These are phyloP conservation scores for Coffea eugenioides DNA, from an alignment of 257 asterid species.

Conservation along the genomic window DNA sequence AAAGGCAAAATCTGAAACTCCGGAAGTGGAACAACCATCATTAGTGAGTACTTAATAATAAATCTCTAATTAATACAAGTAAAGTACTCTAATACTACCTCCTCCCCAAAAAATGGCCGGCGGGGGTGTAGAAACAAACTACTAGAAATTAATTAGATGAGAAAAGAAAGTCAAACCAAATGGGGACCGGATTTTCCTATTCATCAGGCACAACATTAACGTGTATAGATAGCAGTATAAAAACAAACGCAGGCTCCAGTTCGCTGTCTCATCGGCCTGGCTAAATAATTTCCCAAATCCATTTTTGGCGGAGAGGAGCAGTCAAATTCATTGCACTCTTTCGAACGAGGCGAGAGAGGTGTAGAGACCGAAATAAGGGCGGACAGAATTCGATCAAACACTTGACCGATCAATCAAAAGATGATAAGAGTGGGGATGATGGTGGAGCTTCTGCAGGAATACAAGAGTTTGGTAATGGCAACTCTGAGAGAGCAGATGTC, in stretches of 20 bases:
- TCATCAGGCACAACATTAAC: no score
- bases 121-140: no score
- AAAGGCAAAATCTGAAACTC: no score
- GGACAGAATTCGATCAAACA: background rate
- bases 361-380: background rate
- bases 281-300: background rate
- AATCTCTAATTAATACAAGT: no score
- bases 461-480: conserved; percentile 46
- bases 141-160: no score
- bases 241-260: background rate
- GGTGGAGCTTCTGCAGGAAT: conserved; percentile 69
- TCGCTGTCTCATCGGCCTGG: background rate
- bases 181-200: no score
- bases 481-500: conserved; percentile 51
- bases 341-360: background rate
- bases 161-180: no score
- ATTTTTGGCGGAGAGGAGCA: background rate
- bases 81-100: no score
- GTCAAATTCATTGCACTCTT: background rate
- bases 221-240: no score
- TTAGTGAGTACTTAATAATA: no score
- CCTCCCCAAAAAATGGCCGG: no score
- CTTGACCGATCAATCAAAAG: background rate
- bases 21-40: no score
- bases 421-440: conserved; percentile 74